phyloP scores from a whole-genome alignment of 345 rosid species.

The Melaleuca quinquenervia region DNA sequence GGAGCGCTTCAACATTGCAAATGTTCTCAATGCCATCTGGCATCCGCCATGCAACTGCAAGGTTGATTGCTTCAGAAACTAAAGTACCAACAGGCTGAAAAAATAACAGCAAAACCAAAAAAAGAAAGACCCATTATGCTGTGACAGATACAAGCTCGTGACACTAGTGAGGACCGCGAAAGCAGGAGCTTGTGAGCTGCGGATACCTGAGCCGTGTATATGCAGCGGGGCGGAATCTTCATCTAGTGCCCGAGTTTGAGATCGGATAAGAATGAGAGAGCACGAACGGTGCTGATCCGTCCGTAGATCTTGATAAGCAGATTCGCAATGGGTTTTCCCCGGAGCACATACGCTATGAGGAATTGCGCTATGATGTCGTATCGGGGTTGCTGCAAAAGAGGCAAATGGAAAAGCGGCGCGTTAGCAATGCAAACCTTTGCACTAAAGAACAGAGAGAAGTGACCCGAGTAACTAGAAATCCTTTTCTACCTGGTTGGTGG shows the following conservation, averaged over 20 bases:
- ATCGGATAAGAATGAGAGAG: slow-evolving; percentile 85
- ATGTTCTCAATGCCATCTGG: slow-evolving; percentile 62
- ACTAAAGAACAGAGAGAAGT: background rate
- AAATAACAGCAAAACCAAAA: background rate
- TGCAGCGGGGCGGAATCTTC: slow-evolving; percentile 95
- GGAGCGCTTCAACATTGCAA: slow-evolving; percentile 50
- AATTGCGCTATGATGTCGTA: slow-evolving; percentile 94
- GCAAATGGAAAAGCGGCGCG: background rate
- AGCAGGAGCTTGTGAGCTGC: slow-evolving; percentile 52
- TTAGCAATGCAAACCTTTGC: background rate
- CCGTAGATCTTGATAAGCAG: slow-evolving; percentile 93
- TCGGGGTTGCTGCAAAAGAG: slow-evolving; percentile 79
- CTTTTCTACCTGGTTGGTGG: slow-evolving; percentile 69
- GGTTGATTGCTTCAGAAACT: slow-evolving; percentile 64
- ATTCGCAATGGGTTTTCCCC: slow-evolving; percentile 96
- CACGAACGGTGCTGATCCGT: slow-evolving; percentile 81
- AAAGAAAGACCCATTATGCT: background rate
- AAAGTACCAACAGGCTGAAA: slow-evolving; percentile 80
- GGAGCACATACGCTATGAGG: slow-evolving; percentile 73
- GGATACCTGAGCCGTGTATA: slow-evolving; percentile 82
- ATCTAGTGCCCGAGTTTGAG: slow-evolving; percentile 99
- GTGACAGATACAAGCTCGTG: slow-evolving; percentile 6
- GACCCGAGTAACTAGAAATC: background rate
- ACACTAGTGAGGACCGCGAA: background rate
- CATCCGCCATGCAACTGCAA: slow-evolving; percentile 99